Evolutionary conservation across 2,329 filamentous ascomycete genomes (phyloP), one percentile per base, ranked within the genome.

Genomic region (Aspergillus bombycis): DNA sequence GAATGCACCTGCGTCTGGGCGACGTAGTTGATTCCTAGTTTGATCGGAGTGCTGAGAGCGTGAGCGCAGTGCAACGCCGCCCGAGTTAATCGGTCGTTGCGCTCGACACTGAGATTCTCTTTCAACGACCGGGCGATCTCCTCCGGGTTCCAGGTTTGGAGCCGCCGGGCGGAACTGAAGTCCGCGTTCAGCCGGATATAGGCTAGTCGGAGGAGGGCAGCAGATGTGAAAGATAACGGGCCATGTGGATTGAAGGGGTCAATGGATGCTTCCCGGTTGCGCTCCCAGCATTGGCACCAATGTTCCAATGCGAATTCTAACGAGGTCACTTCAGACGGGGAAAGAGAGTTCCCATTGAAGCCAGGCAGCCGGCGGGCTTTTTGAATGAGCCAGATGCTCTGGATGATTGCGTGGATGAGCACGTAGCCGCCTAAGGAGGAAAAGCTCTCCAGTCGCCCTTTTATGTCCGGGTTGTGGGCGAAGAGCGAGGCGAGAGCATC

Each of bases 1-100:
- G 86, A 83, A 52, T 85, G 84, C 0, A 84, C 83, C 57, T 86
- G 84, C 19, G 83, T 87, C 19, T 82, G 76, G 0, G 84, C 84
- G 0, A 87, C 84, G 16, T 82, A 80, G 58, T 85, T 83, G 19
- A 87, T 81, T 0, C 85, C 85, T 0, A 87, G 69, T 26, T 85
- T 76, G 6, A 87, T 85, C 0, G 85, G 85, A 0, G 86, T 85
- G 55, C 84, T 86, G 0, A 87, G 75, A 9, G 83, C 83, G 53
- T 87, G 85, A 0, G 83, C 82, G 1, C 84, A 80, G 65, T 87
- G 85, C 0, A 87, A 74, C 1, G 86, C 75, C 0, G 85, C 84
- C 0, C 82, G 80, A 2, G 75, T 76, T 4, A 77, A 68, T 1
- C 72, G 71, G 48, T 85, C 80, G 26, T 83, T 82, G 0, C 83